Base-by-base conservation (phyloP, 192 early-diverging fungal genomes). In the Diversispora eburnea region DNA sequence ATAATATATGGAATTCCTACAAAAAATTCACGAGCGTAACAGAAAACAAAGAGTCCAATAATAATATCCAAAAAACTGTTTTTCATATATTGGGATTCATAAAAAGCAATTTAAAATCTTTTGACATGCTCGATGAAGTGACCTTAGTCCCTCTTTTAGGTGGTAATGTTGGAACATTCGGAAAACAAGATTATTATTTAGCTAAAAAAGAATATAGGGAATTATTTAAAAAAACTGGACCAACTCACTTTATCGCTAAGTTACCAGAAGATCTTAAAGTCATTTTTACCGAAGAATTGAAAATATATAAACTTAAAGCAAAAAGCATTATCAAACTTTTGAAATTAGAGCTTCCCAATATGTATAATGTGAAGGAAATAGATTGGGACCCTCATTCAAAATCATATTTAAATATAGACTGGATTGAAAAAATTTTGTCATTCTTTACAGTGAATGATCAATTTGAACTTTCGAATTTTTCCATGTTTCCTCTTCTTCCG, bases 341-440 rank as follows among this genome's bases (percentile, higher is more conserved):
- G 17, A n/a, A 7, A 2, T 63, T 42, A n/a, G 42, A 45, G 12
- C 19, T 63, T 15, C 41, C 19, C 20, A 3, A 58, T 13, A 9
- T 2, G 25, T 33, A 43, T 8, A 13, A 43, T 3, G 42, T 17
- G 15, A 63, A 45, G 8, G 61, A 63, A 63, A 45, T 63, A 42
- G 41, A 63, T 19, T 63, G 42, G 17, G 17, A 63, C n/a, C 42
- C 19, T 25, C 8, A 59, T 59, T 8, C 12, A 4, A 63, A 63
- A 17, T 5, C 6, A 45, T n/a, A 45, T 42, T 39, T 39, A 63
- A 63, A 63, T 43, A 17, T n/a, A 15, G 13, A 63, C 41, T 63
- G 61, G 61, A 13, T 63, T n/a, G n/a, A 63, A 3, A 4, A 43
- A 43, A 63, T 63, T n/a, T 63, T 33, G 61, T n/a, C 15, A n/a